Evolutionary conservation across 2,329 filamentous ascomycete species (phyloP), one percentile per base, ranked within the genome.

Genomic region (Colletotrichum sp.): DNA sequence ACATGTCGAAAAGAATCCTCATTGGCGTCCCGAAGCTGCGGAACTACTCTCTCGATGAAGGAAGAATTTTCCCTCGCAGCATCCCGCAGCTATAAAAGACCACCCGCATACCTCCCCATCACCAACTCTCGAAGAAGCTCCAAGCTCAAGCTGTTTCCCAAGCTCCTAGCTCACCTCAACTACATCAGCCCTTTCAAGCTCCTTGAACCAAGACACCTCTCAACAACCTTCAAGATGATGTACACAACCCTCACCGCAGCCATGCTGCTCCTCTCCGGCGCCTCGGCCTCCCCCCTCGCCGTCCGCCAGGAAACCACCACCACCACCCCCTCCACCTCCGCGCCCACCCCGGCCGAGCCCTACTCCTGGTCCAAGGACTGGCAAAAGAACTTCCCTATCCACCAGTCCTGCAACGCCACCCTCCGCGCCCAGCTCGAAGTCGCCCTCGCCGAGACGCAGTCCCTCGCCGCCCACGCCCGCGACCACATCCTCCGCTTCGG

Each of bases 391-490:
- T 89, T 85, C 78, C 84, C 86, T 18, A 93, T 94, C 81, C 93
- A 94, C 82, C 81, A 86, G 39, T 93, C 92, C 28, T 95, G 93
- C 85, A 94, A 95, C 79, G 83, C 86, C 65, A 94, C 92, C 3
- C 88, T 93, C 79, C 86, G 85, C 57, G 83, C 83, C 9, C 91
- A 93, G 81, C 87, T 95, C 59, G 83, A 86, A 49, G 83, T 84
- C 18, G 93, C 88, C 7, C 86, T 95, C 0, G 84, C 89, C 21
- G 93, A 95, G 81, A 88, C 91, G 6, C 83, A 92, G 52, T 81
- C 84, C 68, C 86, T 94, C 6, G 91, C 90, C 9, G 82, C 87
- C 68, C 92, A 93, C 79, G 93, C 93, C 8, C 90, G 89, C 75
- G 88, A 92, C 55, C 93, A 94, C 80, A 88, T 93, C 67, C 87